Percentiles rank a stretch among this genome's conserved stretches.
These are phyloP conservation scores for Quercus rubra DNA, from an alignment of 306 rosid species.

Conservation along the genomic window DNA sequence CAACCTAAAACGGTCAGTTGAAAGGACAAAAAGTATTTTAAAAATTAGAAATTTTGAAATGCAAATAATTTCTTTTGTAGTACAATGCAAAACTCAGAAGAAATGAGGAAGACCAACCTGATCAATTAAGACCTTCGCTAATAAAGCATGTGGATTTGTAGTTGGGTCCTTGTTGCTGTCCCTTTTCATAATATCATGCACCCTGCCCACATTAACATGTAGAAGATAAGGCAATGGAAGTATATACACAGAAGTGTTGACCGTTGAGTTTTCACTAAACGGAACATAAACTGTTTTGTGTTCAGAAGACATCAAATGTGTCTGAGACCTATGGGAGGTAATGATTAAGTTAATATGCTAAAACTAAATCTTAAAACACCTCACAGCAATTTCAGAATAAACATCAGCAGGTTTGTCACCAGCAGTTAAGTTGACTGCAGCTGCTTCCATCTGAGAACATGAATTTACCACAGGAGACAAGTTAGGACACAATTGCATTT, in stretches of 20 bases:
- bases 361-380: conserved; percentile 35
- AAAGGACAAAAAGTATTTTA: background rate
- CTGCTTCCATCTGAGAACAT: conserved; percentile 71
- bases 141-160: conserved; percentile 53
- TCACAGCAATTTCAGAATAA: conserved; percentile 77
- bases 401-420: conserved; percentile 83
- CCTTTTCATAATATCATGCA: conserved; percentile 65
- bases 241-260: background rate
- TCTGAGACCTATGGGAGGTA: background rate
- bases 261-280: background rate
- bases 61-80: conserved; percentile 3
- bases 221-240: conserved; percentile 6
- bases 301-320: background rate
- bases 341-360: background rate
- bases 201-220: conserved; percentile 47
- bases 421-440: conserved; percentile 80
- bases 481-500: conserved; percentile 14
- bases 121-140: conserved; percentile 63
- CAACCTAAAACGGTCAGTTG: conserved; percentile 12
- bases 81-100: conserved; percentile 15
- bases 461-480: conserved; percentile 20
- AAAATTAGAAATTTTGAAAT: conserved; percentile 7
- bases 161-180: conserved; percentile 69
- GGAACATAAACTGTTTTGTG: background rate
- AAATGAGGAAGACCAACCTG: conserved; percentile 49